These are phyloP conservation scores for Mariannaea sp. DNA, from an alignment of 2,329 filamentous ascomycete genomes.

Conservation along the genomic window DNA sequence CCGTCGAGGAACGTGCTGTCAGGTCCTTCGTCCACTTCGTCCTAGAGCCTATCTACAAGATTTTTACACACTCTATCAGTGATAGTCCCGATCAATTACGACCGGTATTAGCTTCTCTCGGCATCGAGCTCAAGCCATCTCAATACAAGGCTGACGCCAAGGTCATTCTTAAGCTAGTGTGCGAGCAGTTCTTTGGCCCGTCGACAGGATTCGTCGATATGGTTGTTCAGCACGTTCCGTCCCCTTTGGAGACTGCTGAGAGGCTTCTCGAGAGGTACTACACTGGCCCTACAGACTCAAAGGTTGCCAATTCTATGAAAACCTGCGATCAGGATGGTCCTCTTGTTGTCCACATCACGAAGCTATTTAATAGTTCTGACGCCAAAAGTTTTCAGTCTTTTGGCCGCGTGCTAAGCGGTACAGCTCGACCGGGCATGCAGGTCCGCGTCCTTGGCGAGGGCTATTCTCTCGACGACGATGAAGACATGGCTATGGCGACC, in stretches of 20 bases:
- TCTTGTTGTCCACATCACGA: slow-evolving; percentile 88
- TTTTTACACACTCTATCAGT: slow-evolving; percentile 93
- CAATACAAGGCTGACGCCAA: slow-evolving; percentile 91
- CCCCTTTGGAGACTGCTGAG: slow-evolving; percentile 77
- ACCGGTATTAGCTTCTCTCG: slow-evolving; percentile 75
- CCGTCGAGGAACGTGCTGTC: slow-evolving; percentile 77
- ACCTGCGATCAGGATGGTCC: slow-evolving; percentile 88
- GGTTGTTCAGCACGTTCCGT: slow-evolving; percentile 87
- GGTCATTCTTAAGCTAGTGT: slow-evolving; percentile 84
- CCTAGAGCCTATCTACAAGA: slow-evolving; percentile 95
- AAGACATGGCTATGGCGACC: slow-evolving; percentile 90
- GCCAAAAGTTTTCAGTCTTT: slow-evolving; percentile 91
- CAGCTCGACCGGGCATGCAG: slow-evolving; percentile 77
- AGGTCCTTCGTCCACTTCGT: slow-evolving; percentile 94
- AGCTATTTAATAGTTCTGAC: slow-evolving; percentile 87
- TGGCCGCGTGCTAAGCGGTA: slow-evolving; percentile 91
- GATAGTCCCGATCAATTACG: slow-evolving; percentile 85
- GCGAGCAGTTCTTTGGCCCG: slow-evolving; percentile 92
- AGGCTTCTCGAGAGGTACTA: slow-evolving; percentile 85
- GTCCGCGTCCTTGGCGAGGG: slow-evolving; percentile 93
- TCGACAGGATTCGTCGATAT: slow-evolving; percentile 94
- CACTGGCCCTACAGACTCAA: slow-evolving; percentile 84
- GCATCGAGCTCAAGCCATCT: slow-evolving; percentile 87
- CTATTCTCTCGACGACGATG: slow-evolving; percentile 95
- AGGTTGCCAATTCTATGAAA: slow-evolving; percentile 78